phyloP scores from a whole-genome alignment of 805 yeast species.

The Pichia kluyveri region DNA sequence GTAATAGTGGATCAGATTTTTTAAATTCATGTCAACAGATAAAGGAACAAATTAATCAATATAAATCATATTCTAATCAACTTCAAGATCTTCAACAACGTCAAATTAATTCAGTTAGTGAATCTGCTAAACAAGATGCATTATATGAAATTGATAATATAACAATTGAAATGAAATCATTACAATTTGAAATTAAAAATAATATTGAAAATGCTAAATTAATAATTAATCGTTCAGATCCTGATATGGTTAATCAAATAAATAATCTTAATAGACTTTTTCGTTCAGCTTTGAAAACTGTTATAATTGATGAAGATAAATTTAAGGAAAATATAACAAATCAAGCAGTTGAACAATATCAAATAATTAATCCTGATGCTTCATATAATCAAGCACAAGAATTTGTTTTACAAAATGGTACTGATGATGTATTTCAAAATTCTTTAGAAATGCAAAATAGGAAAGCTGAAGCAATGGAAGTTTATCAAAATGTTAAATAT shows the following conservation, averaged over 20 bases:
- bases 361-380: conserved; percentile 71
- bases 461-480: conserved; percentile 82
- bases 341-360: conserved; percentile 83
- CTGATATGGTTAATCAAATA: conserved; percentile 76
- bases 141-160: conserved; percentile 4
- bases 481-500: conserved; percentile 80
- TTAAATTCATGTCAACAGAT: conserved; percentile 1
- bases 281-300: conserved; percentile 71
- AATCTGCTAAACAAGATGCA: conserved; percentile 2
- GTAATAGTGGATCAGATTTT: neutral
- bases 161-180: conserved; percentile 9
- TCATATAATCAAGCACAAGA: conserved; percentile 72
- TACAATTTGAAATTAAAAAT: conserved; percentile 36
- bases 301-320: conserved; percentile 70
- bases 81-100: conserved; percentile 8
- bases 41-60: conserved; percentile 6
- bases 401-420: conserved; percentile 71
- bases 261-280: conserved; percentile 77
- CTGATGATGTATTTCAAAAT: conserved; percentile 81
- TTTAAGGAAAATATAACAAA: conserved; percentile 69
- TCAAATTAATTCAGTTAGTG: conserved; percentile 10
- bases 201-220: conserved; percentile 67
- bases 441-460: conserved; percentile 52
- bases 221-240: conserved; percentile 48
- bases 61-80: conserved; percentile 3